phyloP scores from a whole-genome alignment of 352 stramenopile species.

The Globisporangium cylindrosporum region DNA sequence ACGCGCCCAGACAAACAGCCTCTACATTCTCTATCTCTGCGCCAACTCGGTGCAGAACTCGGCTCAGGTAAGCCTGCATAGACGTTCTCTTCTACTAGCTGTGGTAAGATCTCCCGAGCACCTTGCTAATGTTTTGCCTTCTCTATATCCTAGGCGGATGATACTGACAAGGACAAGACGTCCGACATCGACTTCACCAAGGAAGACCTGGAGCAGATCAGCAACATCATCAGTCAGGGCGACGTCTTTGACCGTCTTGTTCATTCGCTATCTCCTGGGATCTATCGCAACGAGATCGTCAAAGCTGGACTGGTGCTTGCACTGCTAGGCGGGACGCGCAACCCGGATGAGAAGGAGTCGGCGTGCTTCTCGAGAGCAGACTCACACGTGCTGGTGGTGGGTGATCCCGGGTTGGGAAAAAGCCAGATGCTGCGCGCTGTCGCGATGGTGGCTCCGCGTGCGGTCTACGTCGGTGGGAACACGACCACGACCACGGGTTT shows the following conservation, averaged over 20 bases:
- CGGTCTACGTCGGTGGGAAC: slow-evolving; percentile 97
- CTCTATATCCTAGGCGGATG: slow-evolving; percentile 5
- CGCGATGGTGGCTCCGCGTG: slow-evolving; percentile 88
- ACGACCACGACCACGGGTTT: slow-evolving; percentile 94
- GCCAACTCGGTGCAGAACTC: slow-evolving; percentile 89
- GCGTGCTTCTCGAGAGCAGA: slow-evolving; percentile 86
- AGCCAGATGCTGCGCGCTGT: slow-evolving; percentile 93
- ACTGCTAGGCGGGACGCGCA: slow-evolving; percentile 92
- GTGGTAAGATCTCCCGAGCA: not conserved
- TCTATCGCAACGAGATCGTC: slow-evolving; percentile 98
- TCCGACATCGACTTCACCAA: slow-evolving; percentile 80
- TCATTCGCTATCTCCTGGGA: slow-evolving; percentile 93
- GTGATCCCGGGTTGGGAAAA: slow-evolving; percentile 95
- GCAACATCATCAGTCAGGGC: slow-evolving; percentile 83
- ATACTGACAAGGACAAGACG: slow-evolving; percentile 52
- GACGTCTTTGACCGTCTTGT: slow-evolving; percentile 94
- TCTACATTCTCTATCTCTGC: slow-evolving; percentile 94
- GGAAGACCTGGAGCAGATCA: slow-evolving; percentile 91
- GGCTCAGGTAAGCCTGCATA: slow-evolving; percentile 33
- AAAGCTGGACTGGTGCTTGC: slow-evolving; percentile 96
- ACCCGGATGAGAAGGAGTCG: slow-evolving; percentile 52
- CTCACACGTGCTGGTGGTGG: slow-evolving; percentile 96
- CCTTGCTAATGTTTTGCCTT: not conserved
- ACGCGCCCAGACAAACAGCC: slow-evolving; percentile 86
- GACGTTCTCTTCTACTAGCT: not conserved